Base-by-base conservation (phyloP, 192 early-diverging fungal genomes). In the Podila horticola region DNA sequence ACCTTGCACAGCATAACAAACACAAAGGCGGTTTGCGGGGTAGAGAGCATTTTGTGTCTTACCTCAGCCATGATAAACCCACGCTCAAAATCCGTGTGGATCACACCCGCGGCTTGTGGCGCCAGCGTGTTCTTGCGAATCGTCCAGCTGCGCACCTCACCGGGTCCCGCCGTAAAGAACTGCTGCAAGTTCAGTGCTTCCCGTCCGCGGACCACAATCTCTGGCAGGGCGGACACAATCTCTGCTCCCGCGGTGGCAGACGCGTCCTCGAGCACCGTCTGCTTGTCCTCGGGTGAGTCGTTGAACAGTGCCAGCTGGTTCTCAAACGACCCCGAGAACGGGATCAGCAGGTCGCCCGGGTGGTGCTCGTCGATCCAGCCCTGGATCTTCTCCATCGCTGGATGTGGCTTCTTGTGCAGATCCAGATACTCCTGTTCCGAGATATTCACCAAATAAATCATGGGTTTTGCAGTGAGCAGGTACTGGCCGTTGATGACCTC, bases 101-200 rank as follows among this genome's bases (percentile, higher is more conserved):
- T 90, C 7, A 90, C 83, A 50, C 89, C 89, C 15, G 89, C 89
- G 62, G 87, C 86, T 62, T 94, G 91, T 11, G 94, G 95, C 17
- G 95, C 95, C 65, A 93, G 90, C 20, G 91, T 87, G 19, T 77
- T 86, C 64, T 90, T 86, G 33, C 83, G 74, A 6, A 70, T 91
- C 26, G 94, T 93, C 93, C 95, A 96, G 26, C 92, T 88, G 55
- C 94, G 83, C 9, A 95, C 92, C 84, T 96, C 94, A 38, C 90
- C 88, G n/a, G 84, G 87, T 31, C 93, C 93, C 31, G 89, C 90
- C 5, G 93, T 94, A 76, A 94, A 94, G 75, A 84, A 95, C 83
- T 93, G 91, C 49, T 88, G 79, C n/a, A 95, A 85, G 58, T 82
- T 75, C 64, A 95, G 82, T n/a, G 91, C 92, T 38, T 85, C 83